Percentiles rank a stretch among this genome's conserved stretches.
Evolutionary conservation across 495 filamentous ascomycete species (phyloP).

Genomic region (Podospora pseudoanserina): DNA sequence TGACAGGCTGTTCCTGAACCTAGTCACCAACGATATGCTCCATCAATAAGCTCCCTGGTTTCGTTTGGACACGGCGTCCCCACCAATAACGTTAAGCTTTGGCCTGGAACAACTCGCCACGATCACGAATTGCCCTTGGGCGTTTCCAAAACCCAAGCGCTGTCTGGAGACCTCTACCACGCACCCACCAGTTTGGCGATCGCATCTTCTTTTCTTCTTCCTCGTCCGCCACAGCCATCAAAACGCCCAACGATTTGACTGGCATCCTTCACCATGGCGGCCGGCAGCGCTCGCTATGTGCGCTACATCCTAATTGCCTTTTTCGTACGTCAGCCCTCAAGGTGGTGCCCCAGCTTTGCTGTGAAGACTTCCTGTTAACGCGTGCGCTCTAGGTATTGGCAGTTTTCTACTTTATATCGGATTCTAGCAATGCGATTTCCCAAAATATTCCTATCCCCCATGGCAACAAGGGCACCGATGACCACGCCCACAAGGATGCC

Average conservation of each 20-base stretch:
- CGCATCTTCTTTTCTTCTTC: slow-evolving; percentile 3
- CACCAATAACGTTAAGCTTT: slow-evolving; percentile 15
- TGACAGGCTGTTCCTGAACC: slow-evolving; percentile 7
- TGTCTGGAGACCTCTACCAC: slow-evolving; percentile 7
- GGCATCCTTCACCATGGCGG: slow-evolving; percentile 50
- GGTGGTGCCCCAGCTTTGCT: background rate
- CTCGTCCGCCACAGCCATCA: slow-evolving; percentile 12
- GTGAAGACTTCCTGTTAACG: background rate
- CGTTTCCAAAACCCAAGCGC: background rate
- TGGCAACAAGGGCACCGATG: slow-evolving; percentile 8
- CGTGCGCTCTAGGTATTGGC: slow-evolving; percentile 54
- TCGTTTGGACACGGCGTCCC: slow-evolving; percentile 11
- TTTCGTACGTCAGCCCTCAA: slow-evolving; percentile 57
- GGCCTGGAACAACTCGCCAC: slow-evolving; percentile 7
- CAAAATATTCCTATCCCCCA: slow-evolving; percentile 7
- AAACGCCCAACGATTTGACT: slow-evolving; percentile 22
- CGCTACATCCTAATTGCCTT: slow-evolving; percentile 88
- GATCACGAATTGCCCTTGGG: slow-evolving; percentile 2
- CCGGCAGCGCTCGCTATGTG: slow-evolving; percentile 64
- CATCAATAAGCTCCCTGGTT: slow-evolving; percentile 11
- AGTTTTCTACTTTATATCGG: slow-evolving; percentile 76
- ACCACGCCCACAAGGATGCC: slow-evolving; percentile 4
- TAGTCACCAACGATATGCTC: slow-evolving; percentile 6
- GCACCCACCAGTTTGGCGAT: background rate
- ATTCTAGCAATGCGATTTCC: slow-evolving; percentile 50